These are phyloP conservation scores for Candida vartiovaarae DNA, from an alignment of 805 yeast species.

Conservation along the genomic window DNA sequence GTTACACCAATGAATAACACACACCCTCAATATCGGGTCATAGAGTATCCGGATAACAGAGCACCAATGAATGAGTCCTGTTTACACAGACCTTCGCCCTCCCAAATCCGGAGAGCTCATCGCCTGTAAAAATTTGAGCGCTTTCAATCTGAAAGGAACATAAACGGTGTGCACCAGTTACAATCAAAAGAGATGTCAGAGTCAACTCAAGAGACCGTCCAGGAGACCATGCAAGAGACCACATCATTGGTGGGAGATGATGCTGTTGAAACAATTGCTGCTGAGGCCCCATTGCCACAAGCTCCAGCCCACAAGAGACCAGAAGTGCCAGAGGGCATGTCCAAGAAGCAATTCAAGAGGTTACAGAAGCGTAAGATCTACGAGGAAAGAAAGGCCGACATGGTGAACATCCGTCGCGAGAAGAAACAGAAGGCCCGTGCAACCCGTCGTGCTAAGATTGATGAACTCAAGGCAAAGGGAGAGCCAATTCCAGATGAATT, in stretches of 20 bases:
- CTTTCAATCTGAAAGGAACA: too few relatives aligned
- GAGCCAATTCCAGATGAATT: constrained; percentile 34
- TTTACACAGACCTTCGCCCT: too few relatives aligned
- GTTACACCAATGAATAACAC: too few relatives aligned
- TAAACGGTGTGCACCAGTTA: too few relatives aligned
- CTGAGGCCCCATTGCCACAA: neutral
- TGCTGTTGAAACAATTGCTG: neutral
- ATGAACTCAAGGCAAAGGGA: constrained; percentile 30
- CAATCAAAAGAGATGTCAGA: neutral
- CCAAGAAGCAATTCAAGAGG: constrained; percentile 79
- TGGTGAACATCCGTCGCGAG: constrained; percentile 43
- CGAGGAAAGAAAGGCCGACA: constrained; percentile 60
- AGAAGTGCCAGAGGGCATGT: constrained; percentile 75
- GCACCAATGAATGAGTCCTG: too few relatives aligned
- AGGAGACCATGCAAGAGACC: too few relatives aligned
- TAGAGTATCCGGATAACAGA: too few relatives aligned
- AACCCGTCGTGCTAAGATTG: constrained; percentile 32
- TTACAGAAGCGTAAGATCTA: constrained; percentile 49
- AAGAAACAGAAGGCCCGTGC: constrained; percentile 43
- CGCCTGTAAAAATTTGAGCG: too few relatives aligned
- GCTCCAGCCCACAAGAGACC: constrained; percentile 10
- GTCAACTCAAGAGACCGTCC: too few relatives aligned
- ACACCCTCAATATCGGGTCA: too few relatives aligned
- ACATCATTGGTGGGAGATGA: neutral
- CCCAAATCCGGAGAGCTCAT: too few relatives aligned